Percentiles rank a stretch among this genome's conserved stretches.
phyloP scores from a whole-genome alignment of 768 basidiomycete species.

The Galerina marginata region DNA sequence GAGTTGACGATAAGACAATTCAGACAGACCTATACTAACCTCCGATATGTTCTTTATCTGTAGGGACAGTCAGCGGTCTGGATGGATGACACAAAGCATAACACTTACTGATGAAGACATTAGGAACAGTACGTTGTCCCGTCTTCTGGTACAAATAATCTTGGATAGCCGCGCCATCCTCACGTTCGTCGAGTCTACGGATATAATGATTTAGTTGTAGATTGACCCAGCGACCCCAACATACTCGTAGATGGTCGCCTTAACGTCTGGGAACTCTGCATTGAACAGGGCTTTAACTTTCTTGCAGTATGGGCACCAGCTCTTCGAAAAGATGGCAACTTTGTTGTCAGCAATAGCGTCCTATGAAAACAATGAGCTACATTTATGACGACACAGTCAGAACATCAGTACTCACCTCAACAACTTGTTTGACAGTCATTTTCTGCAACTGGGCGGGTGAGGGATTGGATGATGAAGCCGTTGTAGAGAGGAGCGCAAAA shows the following conservation, averaged over 20 bases:
- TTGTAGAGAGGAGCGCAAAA: constrained; percentile 34
- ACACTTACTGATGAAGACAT: constrained; percentile 72
- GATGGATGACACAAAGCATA: not conserved
- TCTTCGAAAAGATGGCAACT: constrained; percentile 66
- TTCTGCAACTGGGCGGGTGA: constrained; percentile 27
- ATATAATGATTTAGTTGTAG: not conserved
- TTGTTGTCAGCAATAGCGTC: constrained; percentile 52
- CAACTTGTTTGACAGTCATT: constrained; percentile 45
- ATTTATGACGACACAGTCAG: not conserved
- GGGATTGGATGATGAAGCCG: constrained; percentile 35
- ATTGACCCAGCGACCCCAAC: constrained; percentile 20
- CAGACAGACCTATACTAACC: constrained; percentile 35
- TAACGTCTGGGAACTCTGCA: constrained; percentile 41
- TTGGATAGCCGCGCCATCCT: constrained; percentile 70
- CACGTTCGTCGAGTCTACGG: constrained; percentile 59
- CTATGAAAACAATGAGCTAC: constrained; percentile 33
- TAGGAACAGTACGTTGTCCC: constrained; percentile 74
- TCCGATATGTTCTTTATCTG: constrained; percentile 61
- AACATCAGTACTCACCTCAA: constrained; percentile 41
- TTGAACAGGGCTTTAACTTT: constrained; percentile 53
- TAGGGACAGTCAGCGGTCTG: not conserved
- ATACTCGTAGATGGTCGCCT: constrained; percentile 53
- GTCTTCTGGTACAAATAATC: constrained; percentile 67
- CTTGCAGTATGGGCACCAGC: constrained; percentile 57
- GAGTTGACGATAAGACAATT: not conserved